Percentiles rank a stretch among this genome's conserved stretches.
phyloP scores from a whole-genome alignment of 371 early-diverging fungal species.

The Syncephalastrum racemosum region DNA sequence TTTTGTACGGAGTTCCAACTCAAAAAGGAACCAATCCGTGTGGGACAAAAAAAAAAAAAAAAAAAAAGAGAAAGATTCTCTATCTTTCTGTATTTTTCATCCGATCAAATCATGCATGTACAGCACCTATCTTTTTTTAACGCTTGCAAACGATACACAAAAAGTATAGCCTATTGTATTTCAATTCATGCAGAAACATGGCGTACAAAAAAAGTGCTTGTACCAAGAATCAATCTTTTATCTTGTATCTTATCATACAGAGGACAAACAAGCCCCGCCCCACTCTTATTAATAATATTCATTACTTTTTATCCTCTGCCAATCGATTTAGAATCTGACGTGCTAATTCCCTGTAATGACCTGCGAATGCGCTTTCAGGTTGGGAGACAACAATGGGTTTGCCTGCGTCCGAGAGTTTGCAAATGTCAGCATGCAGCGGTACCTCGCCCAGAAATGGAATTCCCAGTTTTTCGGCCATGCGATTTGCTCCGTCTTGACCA shows the following conservation, averaged over 20 bases:
- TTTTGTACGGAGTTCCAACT: too few species aligned
- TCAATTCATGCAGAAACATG: not conserved
- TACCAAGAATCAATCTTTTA: not conserved
- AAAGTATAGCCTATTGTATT: too few species aligned
- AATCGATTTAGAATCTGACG: not conserved
- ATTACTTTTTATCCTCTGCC: not conserved
- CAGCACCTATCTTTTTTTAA: too few species aligned
- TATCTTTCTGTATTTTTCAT: too few species aligned
- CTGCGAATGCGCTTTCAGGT: constrained; percentile 63
- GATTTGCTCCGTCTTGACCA: constrained; percentile 67
- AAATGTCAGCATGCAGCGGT: constrained; percentile 77
- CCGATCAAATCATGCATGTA: too few species aligned
- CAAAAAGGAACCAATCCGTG: too few species aligned
- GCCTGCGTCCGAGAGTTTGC: constrained; percentile 73
- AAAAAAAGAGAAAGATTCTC: not conserved
- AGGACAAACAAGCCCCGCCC: not conserved
- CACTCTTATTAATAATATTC: not conserved
- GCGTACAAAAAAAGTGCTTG: not conserved
- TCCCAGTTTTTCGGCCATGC: constrained; percentile 63
- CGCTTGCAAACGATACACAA: too few species aligned
- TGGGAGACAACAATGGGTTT: constrained; percentile 72
- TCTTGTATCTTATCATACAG: not conserved
- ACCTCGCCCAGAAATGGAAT: constrained; percentile 74
- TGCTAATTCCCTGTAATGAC: constrained; percentile 40
- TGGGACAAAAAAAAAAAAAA: not conserved